These are phyloP conservation scores for Elsinoe ampelina DNA, from an alignment of 2,329 filamentous ascomycete species.

Conservation along the genomic window DNA sequence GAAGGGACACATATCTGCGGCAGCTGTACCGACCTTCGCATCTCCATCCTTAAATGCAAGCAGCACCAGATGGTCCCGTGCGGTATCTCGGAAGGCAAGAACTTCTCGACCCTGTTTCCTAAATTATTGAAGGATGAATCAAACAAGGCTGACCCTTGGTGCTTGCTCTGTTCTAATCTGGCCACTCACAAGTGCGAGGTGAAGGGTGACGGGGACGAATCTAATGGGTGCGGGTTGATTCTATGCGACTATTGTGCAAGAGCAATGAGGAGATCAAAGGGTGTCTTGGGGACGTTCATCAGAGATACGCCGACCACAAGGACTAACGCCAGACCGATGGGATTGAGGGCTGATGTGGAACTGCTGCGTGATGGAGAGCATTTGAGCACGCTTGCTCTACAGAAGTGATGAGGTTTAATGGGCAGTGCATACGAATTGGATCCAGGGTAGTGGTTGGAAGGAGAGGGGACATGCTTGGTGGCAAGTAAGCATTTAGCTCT, in stretches of 20 bases:
- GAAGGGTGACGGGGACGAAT: not conserved
- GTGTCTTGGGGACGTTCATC: slow-evolving; percentile 22
- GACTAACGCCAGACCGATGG: slow-evolving; percentile 17
- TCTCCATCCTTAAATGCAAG: slow-evolving; percentile 29
- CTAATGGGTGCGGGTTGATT: slow-evolving; percentile 25
- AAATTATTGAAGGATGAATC: slow-evolving; percentile 16
- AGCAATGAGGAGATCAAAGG: slow-evolving; percentile 17
- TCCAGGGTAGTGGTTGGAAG: too few relatives aligned
- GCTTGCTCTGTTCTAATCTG: slow-evolving; percentile 33
- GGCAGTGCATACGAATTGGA: too few relatives aligned
- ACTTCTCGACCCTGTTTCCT: slow-evolving; percentile 23
- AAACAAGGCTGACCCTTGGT: slow-evolving; percentile 26
- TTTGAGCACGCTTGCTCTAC: slow-evolving; percentile 24
- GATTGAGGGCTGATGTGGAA: slow-evolving; percentile 28
- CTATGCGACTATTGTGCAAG: slow-evolving; percentile 26
- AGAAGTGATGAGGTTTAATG: not conserved
- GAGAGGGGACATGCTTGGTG: too few relatives aligned
- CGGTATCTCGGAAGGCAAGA: slow-evolving; percentile 13
- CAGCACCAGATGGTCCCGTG: slow-evolving; percentile 23
- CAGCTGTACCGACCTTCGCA: slow-evolving; percentile 27
- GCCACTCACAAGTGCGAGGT: slow-evolving; percentile 30
- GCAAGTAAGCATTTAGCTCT: too few relatives aligned
- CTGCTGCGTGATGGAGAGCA: slow-evolving; percentile 26
- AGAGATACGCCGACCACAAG: slow-evolving; percentile 15
- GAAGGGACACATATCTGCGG: slow-evolving; percentile 22